Conservation (phyloP, 306 rosid species). For the Cicer chorassanicum region DNA sequence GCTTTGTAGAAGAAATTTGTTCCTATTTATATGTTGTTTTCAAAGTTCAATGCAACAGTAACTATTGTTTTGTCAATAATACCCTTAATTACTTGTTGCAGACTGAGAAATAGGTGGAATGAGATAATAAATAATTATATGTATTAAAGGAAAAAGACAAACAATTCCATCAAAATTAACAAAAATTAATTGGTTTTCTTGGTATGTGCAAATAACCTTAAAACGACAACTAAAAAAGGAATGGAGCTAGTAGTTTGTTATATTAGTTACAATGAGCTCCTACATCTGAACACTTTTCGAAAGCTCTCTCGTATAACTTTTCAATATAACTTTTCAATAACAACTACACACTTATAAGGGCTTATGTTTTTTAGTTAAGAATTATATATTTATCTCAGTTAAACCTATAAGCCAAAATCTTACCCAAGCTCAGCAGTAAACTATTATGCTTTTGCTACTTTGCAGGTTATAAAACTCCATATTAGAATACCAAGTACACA, state of each 20-base stretch:
- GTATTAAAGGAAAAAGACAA: no score
- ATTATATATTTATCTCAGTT: not conserved
- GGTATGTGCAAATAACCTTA: no score
- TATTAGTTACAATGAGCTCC: not conserved
- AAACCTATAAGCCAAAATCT: not conserved
- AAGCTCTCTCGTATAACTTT: not conserved
- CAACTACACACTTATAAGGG: not conserved
- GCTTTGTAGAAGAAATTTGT: no score
- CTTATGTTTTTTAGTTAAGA: not conserved
- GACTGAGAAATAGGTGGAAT: no score
- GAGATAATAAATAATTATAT: no score
- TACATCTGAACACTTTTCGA: not conserved
- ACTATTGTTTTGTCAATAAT: no score
- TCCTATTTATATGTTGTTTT: no score
- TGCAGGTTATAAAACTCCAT: slow-evolving; percentile 1
- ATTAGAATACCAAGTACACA: not conserved
- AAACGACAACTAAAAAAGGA: no score
- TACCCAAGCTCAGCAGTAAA: not conserved
- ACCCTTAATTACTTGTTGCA: no score
- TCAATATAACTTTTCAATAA: not conserved
- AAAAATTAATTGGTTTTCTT: no score
- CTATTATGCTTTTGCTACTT: not conserved
- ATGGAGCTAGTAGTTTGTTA: not conserved
- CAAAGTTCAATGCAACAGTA: no score
- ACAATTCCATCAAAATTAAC: no score